Base-by-base conservation (phyloP, 2,329 filamentous ascomycete species). In the Pezicula rhizophila region DNA sequence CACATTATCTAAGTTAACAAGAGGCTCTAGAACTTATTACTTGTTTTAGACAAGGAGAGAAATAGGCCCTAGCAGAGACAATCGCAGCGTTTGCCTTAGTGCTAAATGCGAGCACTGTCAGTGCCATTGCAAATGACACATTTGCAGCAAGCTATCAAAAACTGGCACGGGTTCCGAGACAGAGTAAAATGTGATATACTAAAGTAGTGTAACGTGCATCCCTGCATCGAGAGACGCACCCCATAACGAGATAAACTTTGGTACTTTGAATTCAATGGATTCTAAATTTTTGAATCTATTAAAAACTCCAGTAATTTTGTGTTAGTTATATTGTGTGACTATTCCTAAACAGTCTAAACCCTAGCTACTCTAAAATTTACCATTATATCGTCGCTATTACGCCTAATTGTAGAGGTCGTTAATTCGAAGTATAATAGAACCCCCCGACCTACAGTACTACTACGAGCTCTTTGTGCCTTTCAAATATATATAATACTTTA, bases 271-370 rank as follows among this genome's bases (percentile, higher is more conserved):
- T 48, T 42, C 41, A 51, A 48, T 48, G 37, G 40, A 48, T 48
- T 48, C 33, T 46, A 35, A 51, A 51, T 51, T 48, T 51, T 6
- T 51, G 20, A 51, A 48, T 51, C 49, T 20, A 51, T 45, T 51
- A 42, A 48, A 48, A 45, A 48, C 45, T 42, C 39, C 34, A 17
- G 40, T 48, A 20, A 44, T 50, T 42, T 50, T 47, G 37, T 47
- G 31, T 47, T 39, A 43, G 38, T 26, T 2, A 26, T 46, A 6
- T 46, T 39, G 8, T 46, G 57, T 48, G 40, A 34, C 40, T 28
- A 42, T 17, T 52, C 50, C 48, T 45, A 28, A 18, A 18, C 18
- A 18, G 18, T 3, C 18, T 3, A 18, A 47, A 52, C 41, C 41
- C 42, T 28, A 11, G 38, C 46, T 51, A 48, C 48, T 51, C 45